A percentile compares a stretch with the other conserved stretches of the same genome.
phyloP scores from a whole-genome alignment of 495 filamentous ascomycete species.

The Penicillium mononematosum region DNA sequence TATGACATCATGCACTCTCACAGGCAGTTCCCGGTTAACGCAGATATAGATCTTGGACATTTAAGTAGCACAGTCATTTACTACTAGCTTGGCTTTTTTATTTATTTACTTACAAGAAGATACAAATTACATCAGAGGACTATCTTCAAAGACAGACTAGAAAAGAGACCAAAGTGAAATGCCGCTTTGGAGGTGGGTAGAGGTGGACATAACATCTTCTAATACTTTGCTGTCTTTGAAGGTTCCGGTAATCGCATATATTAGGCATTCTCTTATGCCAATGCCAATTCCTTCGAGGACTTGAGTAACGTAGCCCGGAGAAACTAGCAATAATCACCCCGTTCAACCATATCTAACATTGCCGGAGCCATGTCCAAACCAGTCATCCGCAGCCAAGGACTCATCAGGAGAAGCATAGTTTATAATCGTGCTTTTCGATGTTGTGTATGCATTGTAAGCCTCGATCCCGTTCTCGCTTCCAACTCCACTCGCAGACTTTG shows the following conservation, averaged over 20 bases:
- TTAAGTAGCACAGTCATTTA: neutral
- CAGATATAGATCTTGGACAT: neutral
- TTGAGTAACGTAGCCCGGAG: neutral
- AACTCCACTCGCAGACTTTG: slow-evolving; percentile 24
- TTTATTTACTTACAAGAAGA: neutral
- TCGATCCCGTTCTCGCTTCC: slow-evolving; percentile 32
- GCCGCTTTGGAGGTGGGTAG: no score
- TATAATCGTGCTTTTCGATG: slow-evolving; percentile 25
- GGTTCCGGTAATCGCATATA: no score
- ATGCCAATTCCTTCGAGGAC: neutral
- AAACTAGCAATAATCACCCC: neutral
- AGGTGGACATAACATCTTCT: neutral
- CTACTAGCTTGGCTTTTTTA: neutral
- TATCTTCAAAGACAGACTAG: neutral
- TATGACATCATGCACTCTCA: slow-evolving; percentile 12
- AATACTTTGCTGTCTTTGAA: neutral
- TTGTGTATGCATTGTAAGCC: slow-evolving; percentile 27
- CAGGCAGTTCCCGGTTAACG: neutral
- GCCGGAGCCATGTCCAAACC: slow-evolving; percentile 19
- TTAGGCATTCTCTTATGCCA: no score
- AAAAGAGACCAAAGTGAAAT: neutral
- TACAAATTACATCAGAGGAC: neutral
- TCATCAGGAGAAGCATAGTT: slow-evolving; percentile 25
- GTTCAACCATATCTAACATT: slow-evolving; percentile 25
- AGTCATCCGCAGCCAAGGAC: slow-evolving; percentile 23